Evolutionary conservation across 2,329 filamentous ascomycete species (phyloP).

Genomic region (Cytospora paraplurivora): DNA sequence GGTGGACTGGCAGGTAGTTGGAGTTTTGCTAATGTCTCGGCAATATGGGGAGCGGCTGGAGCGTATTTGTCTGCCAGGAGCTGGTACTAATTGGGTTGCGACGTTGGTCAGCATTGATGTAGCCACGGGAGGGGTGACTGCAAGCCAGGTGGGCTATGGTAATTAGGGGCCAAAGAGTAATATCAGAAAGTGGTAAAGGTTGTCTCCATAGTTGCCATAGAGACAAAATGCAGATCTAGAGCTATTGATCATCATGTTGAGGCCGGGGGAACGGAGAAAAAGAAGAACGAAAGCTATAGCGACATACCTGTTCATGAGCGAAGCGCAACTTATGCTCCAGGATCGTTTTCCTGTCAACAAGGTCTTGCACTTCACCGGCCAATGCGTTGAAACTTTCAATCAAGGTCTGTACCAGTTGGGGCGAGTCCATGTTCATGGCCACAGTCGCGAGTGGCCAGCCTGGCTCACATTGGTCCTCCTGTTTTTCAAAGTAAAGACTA

Average conservation of each 20-base stretch:
- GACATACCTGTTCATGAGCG: slow-evolving; percentile 66
- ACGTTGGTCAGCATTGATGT: slow-evolving; percentile 17
- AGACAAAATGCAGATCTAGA: slow-evolving; percentile 35
- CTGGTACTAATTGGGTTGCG: slow-evolving; percentile 55
- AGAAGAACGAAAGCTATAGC: neutral
- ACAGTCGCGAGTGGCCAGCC: slow-evolving; percentile 9
- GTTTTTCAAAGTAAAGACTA: neutral
- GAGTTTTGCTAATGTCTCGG: slow-evolving; percentile 66
- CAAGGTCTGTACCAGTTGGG: slow-evolving; percentile 56
- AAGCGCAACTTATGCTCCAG: slow-evolving; percentile 68
- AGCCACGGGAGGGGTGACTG: slow-evolving; percentile 4
- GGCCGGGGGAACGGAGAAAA: neutral
- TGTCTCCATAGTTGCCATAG: slow-evolving; percentile 27
- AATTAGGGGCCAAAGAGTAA: slow-evolving; percentile 9
- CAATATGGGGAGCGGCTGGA: slow-evolving; percentile 65
- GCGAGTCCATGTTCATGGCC: slow-evolving; percentile 43
- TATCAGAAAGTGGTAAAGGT: slow-evolving; percentile 30
- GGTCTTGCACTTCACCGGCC: slow-evolving; percentile 64
- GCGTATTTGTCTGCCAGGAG: slow-evolving; percentile 69
- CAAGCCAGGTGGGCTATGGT: slow-evolving; percentile 12
- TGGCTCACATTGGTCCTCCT: slow-evolving; percentile 24
- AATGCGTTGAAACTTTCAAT: slow-evolving; percentile 66
- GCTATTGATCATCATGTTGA: slow-evolving; percentile 45
- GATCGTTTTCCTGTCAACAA: slow-evolving; percentile 65
- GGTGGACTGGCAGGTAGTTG: slow-evolving; percentile 62